These are phyloP conservation scores for Raphanus hybrid DNA, from an alignment of 441 rosid genomes.

Conservation along the genomic window DNA sequence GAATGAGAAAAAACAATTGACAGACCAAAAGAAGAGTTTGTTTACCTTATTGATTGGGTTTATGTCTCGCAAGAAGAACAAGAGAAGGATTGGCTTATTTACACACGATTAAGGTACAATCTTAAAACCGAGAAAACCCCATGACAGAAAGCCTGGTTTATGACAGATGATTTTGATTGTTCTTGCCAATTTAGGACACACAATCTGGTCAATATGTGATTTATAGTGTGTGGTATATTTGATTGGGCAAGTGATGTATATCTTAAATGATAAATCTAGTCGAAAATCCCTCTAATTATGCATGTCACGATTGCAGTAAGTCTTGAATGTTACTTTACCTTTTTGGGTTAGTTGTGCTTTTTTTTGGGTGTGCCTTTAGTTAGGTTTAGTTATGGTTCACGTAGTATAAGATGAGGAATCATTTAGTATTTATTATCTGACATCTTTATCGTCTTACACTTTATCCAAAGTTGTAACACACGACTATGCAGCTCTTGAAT, in stretches of 20 bases:
- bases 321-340: background rate
- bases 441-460: background rate
- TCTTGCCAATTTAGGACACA: no score
- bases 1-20: constrained; percentile 63
- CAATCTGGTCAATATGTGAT: no score
- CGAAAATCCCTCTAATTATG: no score
- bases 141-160: no score
- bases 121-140: no score
- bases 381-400: background rate
- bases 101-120: no score
- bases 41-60: constrained; percentile 78
- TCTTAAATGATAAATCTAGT: no score
- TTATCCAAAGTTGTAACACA: background rate
- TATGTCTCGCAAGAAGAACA: constrained; percentile 55
- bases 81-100: constrained; percentile 38
- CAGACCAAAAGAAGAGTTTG: constrained; percentile 63
- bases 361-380: background rate
- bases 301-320: background rate
- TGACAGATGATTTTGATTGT: no score
- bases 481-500: background rate
- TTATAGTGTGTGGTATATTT: no score
- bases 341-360: background rate
- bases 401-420: background rate
- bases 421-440: no score
- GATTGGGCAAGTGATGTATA: no score